Evolutionary conservation across 805 yeast genomes (phyloP).

Genomic region (Metschnikowia henanensis): DNA sequence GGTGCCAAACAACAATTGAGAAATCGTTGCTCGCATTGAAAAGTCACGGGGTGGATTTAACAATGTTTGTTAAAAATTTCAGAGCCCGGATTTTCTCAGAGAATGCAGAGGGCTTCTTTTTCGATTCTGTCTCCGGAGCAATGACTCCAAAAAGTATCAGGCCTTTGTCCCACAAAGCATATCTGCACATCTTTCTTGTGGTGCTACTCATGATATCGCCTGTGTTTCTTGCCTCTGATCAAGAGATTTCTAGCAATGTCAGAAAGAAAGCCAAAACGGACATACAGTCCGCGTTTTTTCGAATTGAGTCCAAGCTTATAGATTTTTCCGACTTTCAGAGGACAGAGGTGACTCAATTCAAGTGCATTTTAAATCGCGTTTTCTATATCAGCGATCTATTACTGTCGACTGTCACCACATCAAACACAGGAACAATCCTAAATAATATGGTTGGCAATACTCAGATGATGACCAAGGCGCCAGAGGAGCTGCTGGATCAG

Average conservation of each 20-base stretch:
- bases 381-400: neutral
- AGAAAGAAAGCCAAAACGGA: neutral
- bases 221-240: neutral
- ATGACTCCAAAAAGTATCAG: neutral
- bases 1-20: neutral
- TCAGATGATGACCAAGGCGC: neutral
- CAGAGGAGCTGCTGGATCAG: neutral
- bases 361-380: neutral
- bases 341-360: neutral
- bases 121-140: neutral
- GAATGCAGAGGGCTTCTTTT: neutral
- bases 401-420: neutral
- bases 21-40: neutral
- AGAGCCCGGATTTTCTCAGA: neutral
- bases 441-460: neutral
- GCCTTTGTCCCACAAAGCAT: neutral
- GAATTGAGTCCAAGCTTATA: neutral
- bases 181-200: neutral
- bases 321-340: neutral
- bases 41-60: neutral
- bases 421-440: neutral
- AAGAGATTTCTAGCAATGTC: neutral
- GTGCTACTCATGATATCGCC: neutral
- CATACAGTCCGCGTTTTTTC: neutral
- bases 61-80: neutral